Evolutionary conservation across 768 basidiomycete species (phyloP).

Genomic region (Terana coerulea): DNA sequence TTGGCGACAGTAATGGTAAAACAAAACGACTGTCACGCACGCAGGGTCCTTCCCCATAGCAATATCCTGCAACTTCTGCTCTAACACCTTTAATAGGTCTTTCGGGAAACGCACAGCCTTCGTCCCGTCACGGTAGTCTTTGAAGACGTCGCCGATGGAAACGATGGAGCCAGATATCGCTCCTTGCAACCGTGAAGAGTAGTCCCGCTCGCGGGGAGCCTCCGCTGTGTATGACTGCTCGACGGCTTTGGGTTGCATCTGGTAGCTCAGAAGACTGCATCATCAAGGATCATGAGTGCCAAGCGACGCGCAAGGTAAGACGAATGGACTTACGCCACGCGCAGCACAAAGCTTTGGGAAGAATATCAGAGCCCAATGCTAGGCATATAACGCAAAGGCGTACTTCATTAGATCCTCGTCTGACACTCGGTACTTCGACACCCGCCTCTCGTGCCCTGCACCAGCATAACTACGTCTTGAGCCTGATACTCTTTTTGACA

Average conservation of each 20-base stretch:
- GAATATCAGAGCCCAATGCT: conserved; percentile 13
- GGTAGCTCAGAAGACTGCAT: conserved; percentile 65
- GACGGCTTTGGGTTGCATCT: conserved; percentile 56
- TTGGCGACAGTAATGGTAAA: not conserved
- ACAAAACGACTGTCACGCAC: conserved; percentile 45
- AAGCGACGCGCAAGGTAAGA: conserved; percentile 10
- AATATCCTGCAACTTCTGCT: conserved; percentile 85
- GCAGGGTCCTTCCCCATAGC: conserved; percentile 89
- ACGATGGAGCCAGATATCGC: conserved; percentile 55
- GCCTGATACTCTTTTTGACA: conserved; percentile 24
- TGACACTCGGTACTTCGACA: conserved; percentile 72
- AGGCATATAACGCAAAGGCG: conserved; percentile 26
- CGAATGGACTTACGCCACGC: conserved; percentile 66
- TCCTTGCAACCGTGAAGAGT: conserved; percentile 60
- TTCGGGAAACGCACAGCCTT: conserved; percentile 93
- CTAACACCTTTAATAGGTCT: conserved; percentile 86
- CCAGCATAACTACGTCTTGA: conserved; percentile 69
- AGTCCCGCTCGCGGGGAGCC: conserved; percentile 52
- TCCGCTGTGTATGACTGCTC: conserved; percentile 23
- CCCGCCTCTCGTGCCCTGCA: conserved; percentile 63
- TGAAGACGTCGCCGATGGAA: conserved; percentile 75
- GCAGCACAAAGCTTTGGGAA: conserved; percentile 63
- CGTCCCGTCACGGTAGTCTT: conserved; percentile 70
- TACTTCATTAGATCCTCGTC: conserved; percentile 89
- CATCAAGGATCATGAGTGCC: conserved; percentile 14